These are phyloP conservation scores for Oryza punctata DNA, from an alignment of 176 grass and related monocot genomes.

Conservation along the genomic window DNA sequence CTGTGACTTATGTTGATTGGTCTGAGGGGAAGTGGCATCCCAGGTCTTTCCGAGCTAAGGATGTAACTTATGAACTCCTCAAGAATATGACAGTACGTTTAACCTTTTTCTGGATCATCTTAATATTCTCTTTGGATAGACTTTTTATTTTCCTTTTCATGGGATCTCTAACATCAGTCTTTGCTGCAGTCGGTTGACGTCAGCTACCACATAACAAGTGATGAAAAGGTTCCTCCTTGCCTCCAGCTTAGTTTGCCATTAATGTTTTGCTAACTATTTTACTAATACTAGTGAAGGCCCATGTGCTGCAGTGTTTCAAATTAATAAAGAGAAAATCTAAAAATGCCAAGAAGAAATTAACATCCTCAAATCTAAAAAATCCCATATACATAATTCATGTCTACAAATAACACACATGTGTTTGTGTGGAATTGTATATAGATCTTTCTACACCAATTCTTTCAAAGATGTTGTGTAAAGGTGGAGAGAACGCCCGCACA, in stretches of 20 bases:
- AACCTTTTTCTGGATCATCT: background rate
- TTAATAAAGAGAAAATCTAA: background rate
- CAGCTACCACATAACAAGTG: conserved; percentile 76
- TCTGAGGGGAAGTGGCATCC: conserved; percentile 96
- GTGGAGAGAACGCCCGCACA: background rate
- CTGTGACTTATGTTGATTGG: conserved; percentile 86
- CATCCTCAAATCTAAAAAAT: background rate
- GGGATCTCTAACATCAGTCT: conserved; percentile 2
- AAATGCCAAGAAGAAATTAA: background rate
- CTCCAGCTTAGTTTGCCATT: background rate
- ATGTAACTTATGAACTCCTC: conserved; percentile 74
- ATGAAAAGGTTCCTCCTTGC: conserved; percentile 51
- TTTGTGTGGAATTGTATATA: background rate
- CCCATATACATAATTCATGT: background rate
- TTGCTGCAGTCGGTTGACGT: conserved; percentile 75
- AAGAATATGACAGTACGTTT: conserved; percentile 76
- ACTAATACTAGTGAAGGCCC: background rate
- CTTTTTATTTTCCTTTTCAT: background rate
- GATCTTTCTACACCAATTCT: background rate
- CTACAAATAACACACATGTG: background rate
- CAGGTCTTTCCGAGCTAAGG: conserved; percentile 70
- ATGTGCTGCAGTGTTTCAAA: background rate
- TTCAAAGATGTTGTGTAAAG: background rate
- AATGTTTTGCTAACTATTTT: background rate
- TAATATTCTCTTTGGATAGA: background rate